These are phyloP conservation scores for Aspergillus glaucus DNA, from an alignment of 2,329 filamentous ascomycete species.

Conservation along the genomic window DNA sequence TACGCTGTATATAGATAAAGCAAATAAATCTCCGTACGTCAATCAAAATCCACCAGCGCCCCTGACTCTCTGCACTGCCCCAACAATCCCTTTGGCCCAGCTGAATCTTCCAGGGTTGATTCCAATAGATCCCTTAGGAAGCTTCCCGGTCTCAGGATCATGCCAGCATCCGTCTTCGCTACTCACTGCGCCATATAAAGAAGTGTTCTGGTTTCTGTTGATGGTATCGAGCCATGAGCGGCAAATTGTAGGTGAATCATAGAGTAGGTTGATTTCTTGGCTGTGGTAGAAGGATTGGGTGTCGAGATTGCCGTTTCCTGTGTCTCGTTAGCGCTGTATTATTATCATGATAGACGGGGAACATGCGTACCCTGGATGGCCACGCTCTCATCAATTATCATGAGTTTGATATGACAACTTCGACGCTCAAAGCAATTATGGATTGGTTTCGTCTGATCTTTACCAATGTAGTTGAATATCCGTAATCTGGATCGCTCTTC, in stretches of 20 bases:
- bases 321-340: neutral
- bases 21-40: neutral
- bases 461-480: slow-evolving; percentile 65
- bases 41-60: slow-evolving; percentile 50
- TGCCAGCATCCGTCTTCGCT: slow-evolving; percentile 58
- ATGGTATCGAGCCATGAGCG: slow-evolving; percentile 56
- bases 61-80: slow-evolving; percentile 53
- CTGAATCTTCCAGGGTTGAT: slow-evolving; percentile 50
- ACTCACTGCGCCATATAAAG: slow-evolving; percentile 49
- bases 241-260: slow-evolving; percentile 60
- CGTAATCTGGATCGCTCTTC: slow-evolving; percentile 48
- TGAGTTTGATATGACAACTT: slow-evolving; percentile 69
- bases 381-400: slow-evolving; percentile 64
- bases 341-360: neutral
- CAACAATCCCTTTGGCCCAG: slow-evolving; percentile 54
- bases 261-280: slow-evolving; percentile 70
- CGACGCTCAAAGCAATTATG: slow-evolving; percentile 60
- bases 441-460: slow-evolving; percentile 64
- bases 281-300: slow-evolving; percentile 74
- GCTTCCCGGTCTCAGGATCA: slow-evolving; percentile 42
- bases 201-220: slow-evolving; percentile 62
- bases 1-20: no score
- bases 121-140: slow-evolving; percentile 47
- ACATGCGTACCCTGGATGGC: slow-evolving; percentile 53
- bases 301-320: slow-evolving; percentile 68